These are phyloP conservation scores for Apiospora kogelbergensis DNA, from an alignment of 2,329 filamentous ascomycete genomes.

Conservation along the genomic window DNA sequence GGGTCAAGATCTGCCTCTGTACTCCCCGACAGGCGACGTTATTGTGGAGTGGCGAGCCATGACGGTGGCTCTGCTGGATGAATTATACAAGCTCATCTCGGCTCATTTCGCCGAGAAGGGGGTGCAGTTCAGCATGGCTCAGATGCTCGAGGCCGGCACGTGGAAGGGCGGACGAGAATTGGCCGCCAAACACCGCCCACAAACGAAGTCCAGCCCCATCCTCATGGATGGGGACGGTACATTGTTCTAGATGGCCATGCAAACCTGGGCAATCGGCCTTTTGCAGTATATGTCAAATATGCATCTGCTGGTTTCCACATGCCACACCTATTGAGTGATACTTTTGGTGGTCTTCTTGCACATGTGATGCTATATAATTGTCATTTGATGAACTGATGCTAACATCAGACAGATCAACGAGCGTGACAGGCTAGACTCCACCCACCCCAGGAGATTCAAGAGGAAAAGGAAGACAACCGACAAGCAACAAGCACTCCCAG, in stretches of 20 bases:
- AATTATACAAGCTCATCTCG: constrained; percentile 70
- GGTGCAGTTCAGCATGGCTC: constrained; percentile 73
- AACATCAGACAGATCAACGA: not conserved
- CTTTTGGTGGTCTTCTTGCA: not conserved
- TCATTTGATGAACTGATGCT: not conserved
- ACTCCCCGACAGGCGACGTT: constrained; percentile 72
- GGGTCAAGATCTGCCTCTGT: constrained; percentile 72
- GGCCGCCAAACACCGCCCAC: constrained; percentile 74
- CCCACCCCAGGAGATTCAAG: not conserved
- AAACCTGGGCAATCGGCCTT: not conserved
- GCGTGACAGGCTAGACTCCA: not conserved
- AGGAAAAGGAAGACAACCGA: too few species aligned
- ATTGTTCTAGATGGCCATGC: constrained; percentile 56
- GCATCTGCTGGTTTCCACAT: not conserved
- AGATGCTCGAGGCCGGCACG: constrained; percentile 92
- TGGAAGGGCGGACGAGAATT: constrained; percentile 92
- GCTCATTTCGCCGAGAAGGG: constrained; percentile 61
- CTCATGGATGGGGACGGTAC: constrained; percentile 81
- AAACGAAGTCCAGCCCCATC: constrained; percentile 80
- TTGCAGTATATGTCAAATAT: not conserved
- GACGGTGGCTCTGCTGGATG: constrained; percentile 73
- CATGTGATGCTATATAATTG: not conserved
- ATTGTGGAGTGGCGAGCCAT: constrained; percentile 78
- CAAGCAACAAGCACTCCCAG: not conserved
- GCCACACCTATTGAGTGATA: not conserved